These are phyloP conservation scores for Dacryopinax primogenitus DNA, from an alignment of 768 basidiomycete species.

Conservation along the genomic window DNA sequence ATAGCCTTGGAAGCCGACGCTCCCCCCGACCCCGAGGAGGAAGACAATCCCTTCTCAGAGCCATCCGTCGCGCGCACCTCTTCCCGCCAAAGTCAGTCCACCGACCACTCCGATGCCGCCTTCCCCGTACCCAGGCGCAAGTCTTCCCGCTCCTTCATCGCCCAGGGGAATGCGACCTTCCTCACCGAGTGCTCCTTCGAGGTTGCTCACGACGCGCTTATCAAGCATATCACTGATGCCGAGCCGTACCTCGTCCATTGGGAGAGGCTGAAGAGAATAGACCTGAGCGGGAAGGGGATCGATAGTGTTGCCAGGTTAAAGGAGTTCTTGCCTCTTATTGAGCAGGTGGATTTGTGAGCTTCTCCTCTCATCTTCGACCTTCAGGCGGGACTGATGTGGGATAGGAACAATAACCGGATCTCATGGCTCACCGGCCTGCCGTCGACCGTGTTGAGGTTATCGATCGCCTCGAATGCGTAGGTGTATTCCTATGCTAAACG, in stretches of 20 bases:
- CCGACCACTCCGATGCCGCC: slow-evolving; percentile 36
- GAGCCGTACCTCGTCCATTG: slow-evolving; percentile 91
- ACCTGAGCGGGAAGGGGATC: slow-evolving; percentile 56
- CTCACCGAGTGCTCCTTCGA: slow-evolving; percentile 95
- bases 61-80: neutral
- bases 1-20: neutral
- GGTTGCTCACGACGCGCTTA: slow-evolving; percentile 79
- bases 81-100: slow-evolving; percentile 1
- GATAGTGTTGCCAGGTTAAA: slow-evolving; percentile 76
- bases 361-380: neutral
- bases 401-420: neutral
- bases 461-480: slow-evolving; percentile 62
- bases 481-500: slow-evolving; percentile 19
- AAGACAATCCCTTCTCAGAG: slow-evolving; percentile 3
- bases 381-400: neutral
- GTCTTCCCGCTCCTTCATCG: slow-evolving; percentile 24
- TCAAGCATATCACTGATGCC: slow-evolving; percentile 85
- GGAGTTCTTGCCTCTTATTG: slow-evolving; percentile 78
- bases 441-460: slow-evolving; percentile 53
- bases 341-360: slow-evolving; percentile 62
- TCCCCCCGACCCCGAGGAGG: no score
- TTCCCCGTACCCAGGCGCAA: slow-evolving; percentile 9
- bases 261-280: slow-evolving; percentile 65
- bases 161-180: slow-evolving; percentile 48
- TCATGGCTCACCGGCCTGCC: neutral